Percentiles rank a stretch among this genome's conserved stretches.
phyloP scores from a whole-genome alignment of 257 asterid species.

The Ocimum tenuiflorum region DNA sequence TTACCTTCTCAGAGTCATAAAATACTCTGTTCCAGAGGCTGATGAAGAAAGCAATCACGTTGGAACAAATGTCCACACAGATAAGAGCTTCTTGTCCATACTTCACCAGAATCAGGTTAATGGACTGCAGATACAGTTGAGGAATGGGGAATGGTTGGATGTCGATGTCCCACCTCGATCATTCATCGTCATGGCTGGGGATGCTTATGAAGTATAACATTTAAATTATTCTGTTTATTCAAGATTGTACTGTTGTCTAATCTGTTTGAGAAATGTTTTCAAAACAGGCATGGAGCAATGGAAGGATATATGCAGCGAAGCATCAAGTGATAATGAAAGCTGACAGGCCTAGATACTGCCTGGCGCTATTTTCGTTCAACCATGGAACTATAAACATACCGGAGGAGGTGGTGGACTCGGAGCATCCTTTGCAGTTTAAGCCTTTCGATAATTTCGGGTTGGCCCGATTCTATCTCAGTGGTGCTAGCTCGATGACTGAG shows the following conservation, averaged over 20 bases:
- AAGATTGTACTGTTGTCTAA: not conserved
- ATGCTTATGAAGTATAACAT: constrained; percentile 32
- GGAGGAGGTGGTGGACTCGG: constrained; percentile 48
- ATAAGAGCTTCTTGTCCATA: constrained; percentile 46
- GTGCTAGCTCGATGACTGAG: constrained; percentile 25
- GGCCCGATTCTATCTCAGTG: constrained; percentile 29
- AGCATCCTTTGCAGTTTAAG: constrained; percentile 41
- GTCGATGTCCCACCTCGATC: constrained; percentile 44
- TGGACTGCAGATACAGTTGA: constrained; percentile 45
- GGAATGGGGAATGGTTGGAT: constrained; percentile 45
- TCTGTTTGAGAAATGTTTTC: not conserved
- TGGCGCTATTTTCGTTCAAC: constrained; percentile 47
- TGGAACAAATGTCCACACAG: constrained; percentile 49
- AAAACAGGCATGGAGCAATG: constrained; percentile 70
- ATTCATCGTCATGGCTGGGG: constrained; percentile 60
- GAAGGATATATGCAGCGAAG: constrained; percentile 40
- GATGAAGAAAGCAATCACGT: constrained; percentile 16
- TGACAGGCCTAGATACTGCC: constrained; percentile 36
- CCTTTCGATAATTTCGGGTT: constrained; percentile 50
- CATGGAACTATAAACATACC: constrained; percentile 37
- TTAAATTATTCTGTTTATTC: not conserved
- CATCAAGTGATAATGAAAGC: constrained; percentile 48
- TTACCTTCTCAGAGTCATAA: constrained; percentile 40
- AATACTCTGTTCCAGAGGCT: constrained; percentile 32
- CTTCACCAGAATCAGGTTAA: constrained; percentile 51